Evolutionary conservation across 2,329 filamentous ascomycete genomes (phyloP), one percentile per base, ranked within the genome.

Genomic region (Purpureocillium lavendulum): DNA sequence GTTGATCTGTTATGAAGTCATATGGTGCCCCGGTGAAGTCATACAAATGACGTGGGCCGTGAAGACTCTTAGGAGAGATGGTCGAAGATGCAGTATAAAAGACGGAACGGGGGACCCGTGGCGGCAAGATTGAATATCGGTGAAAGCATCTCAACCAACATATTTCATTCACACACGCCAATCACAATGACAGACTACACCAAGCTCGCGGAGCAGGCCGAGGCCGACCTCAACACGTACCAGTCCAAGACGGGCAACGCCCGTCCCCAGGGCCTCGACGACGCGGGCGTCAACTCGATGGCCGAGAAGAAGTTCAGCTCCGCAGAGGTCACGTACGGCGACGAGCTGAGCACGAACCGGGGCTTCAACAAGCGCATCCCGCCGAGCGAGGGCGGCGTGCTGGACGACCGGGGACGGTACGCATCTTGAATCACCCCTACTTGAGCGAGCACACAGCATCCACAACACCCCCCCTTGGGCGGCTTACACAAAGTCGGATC

Each of bases 141-240:
- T 12, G 12, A 16, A 15, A 15, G 13, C n/a, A n/a, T n/a, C n/a
- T n/a, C n/a, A n/a, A n/a, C n/a, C n/a, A n/a, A n/a, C n/a, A n/a
- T n/a, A n/a, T n/a, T n/a, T n/a, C n/a, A n/a, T n/a, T n/a, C n/a
- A n/a, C n/a, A n/a, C n/a, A n/a, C n/a, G n/a, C n/a, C n/a, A n/a
- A n/a, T n/a, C 30, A 38, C 34, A 17, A 59, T 58, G 55, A 33
- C 53, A 24, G 57, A 65, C 42, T 61, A 67, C 40, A 60, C 62
- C 44, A 50, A 64, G 39, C 65, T 72, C 40, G 62, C 69, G 40
- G 54, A 62, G 28, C 52, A 68, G 49, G 67, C 69, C 33, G 67
- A 73, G 58, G 53, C 51, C 38, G 66, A 71, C 47, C 59, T 71
- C 40, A 71, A 71, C 59, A 64, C 57, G 11, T 67, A 69, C 49